Percentiles rank a stretch among this genome's conserved stretches.
These are phyloP conservation scores for Hepatocystis sp. DNA, from an alignment of 169 alveolate genomes.

Conservation along the genomic window DNA sequence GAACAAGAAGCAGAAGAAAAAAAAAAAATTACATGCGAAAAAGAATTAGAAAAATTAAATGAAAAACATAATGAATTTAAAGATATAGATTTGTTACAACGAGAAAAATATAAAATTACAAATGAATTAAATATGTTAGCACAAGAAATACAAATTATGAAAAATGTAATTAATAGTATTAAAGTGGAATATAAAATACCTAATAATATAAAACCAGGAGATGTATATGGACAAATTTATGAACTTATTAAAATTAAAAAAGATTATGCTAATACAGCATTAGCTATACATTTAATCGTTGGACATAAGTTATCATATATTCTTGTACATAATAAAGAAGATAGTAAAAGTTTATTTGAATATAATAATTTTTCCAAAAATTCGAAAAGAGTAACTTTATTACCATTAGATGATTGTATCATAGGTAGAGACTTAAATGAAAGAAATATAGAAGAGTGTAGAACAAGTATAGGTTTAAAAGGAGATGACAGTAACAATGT, in stretches of 20 bases:
- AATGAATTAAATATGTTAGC: slow-evolving; percentile 57
- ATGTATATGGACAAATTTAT: slow-evolving; percentile 81
- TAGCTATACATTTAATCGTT: slow-evolving; percentile 81
- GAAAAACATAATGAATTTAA: slow-evolving; percentile 60
- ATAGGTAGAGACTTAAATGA: slow-evolving; percentile 76
- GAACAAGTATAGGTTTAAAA: slow-evolving; percentile 69
- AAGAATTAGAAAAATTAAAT: slow-evolving; percentile 66
- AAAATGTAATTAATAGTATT: slow-evolving; percentile 40
- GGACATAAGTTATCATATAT: slow-evolving; percentile 80
- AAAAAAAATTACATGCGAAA: slow-evolving; percentile 74
- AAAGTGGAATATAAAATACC: slow-evolving; percentile 43
- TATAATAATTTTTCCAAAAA: slow-evolving; percentile 73
- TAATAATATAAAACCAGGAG: slow-evolving; percentile 31
- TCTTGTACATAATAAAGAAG: slow-evolving; percentile 79
- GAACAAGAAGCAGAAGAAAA: slow-evolving; percentile 78
- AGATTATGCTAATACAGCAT: slow-evolving; percentile 68
- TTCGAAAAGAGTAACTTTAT: slow-evolving; percentile 79
- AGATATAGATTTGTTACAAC: slow-evolving; percentile 46
- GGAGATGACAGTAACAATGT: slow-evolving; percentile 60
- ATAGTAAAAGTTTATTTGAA: slow-evolving; percentile 79
- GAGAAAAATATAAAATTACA: slow-evolving; percentile 56
- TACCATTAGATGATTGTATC: slow-evolving; percentile 81
- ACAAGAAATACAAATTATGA: slow-evolving; percentile 37
- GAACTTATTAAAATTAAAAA: slow-evolving; percentile 78
- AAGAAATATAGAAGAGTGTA: slow-evolving; percentile 74